Evolutionary conservation across 2,329 filamentous ascomycete species (phyloP), one percentile per base, ranked within the genome.

Genomic region (Cryphonectria carpinicola): DNA sequence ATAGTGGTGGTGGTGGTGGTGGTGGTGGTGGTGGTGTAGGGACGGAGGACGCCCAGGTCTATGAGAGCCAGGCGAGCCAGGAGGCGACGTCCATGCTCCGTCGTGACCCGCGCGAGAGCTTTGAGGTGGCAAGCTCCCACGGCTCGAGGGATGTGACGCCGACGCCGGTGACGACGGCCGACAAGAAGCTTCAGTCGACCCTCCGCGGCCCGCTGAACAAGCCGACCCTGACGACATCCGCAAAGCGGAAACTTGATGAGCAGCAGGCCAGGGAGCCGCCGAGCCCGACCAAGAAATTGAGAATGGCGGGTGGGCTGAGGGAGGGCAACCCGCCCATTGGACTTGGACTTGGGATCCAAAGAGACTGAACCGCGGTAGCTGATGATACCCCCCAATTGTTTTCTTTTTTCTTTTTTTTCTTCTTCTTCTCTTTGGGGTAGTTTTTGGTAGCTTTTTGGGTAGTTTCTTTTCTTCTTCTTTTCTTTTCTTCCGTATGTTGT

Each of bases 61-160:
- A 85, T 46, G 92, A 92, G 76, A 94, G 92, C 70, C 92, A 93
- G 76, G 93, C 93, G 11, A 95, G 91, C 76, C 92, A 93, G 73
- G 89, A 90, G 61, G 93, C 94, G 1, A 90, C 91, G 2, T 90
- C 89, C 74, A 90, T 95, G 89, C 85, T 93, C 73, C 90, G 91
- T 22, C 86, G 88, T 52, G 85, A 88, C 66, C 81, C 86, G 1
- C 82, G 84, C 13, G 82, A 85, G 76, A 87, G 84, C 73, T 86
- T 87, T 35, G 87, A 87, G 58, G 81, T 85, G 3, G 82, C 81
- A 0, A 81, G 80, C 71, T 82, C 84, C 1, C 79, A 78, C 1
- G 82, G 78, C 8, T 84, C 82, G 19, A 80, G 82, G 37, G 84
- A 85, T 62, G 82, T 74, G 25, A 84, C 83, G 11, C 84, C 84